Evolutionary conservation across 768 basidiomycete genomes (phyloP), one percentile per base, ranked within the genome.

Genomic region (Boletus sp.): DNA sequence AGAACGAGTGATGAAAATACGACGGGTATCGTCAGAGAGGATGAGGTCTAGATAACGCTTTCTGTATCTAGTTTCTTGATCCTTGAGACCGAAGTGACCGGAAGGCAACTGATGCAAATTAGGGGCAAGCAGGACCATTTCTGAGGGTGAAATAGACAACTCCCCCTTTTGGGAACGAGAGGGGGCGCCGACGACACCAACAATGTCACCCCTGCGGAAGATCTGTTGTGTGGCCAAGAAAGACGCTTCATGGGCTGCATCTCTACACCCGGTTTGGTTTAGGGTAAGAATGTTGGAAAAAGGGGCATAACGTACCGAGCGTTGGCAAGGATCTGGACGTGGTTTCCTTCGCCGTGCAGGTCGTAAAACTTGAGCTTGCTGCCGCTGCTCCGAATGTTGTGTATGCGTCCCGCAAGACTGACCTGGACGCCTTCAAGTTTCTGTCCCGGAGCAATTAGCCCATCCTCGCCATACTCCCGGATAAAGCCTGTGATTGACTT

Each of bases 31-130:
- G 38, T 90, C 87, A 71, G 90, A 95, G 72, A 99, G 80, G 75
- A 99, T 97, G 57, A 99, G 85, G 73, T 99, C 97, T 58, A 99
- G 85, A 77, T 98, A 98, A 50, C 97, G 88, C 87, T 98, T 98
- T 73, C 97, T 83, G 79, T 98, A 98, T 41, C 97, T 85, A 35
- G 91, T 92, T 75, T 98, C 97, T 70, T 93, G 90, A 73, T 99
- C 96, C 80, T 96, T 96, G 64, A 99, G 78, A 41, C 96, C 97
- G 57, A 90, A 95, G 74, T 93, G 92, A 52, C 83, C 78, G 0
- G 90, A 94, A 51, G 96, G 96, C 11, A 98, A 82, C 71, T 95
- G 94, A 75, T 98, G 96, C 23, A 99, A 79, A 75, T 97, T 97
- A 34, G 97, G 97, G 4, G 96, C 84, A 57, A 99, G 91, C 50